phyloP scores from a whole-genome alignment of 1,284 basidiomycete genomes.

The Tilletia walkeri region DNA sequence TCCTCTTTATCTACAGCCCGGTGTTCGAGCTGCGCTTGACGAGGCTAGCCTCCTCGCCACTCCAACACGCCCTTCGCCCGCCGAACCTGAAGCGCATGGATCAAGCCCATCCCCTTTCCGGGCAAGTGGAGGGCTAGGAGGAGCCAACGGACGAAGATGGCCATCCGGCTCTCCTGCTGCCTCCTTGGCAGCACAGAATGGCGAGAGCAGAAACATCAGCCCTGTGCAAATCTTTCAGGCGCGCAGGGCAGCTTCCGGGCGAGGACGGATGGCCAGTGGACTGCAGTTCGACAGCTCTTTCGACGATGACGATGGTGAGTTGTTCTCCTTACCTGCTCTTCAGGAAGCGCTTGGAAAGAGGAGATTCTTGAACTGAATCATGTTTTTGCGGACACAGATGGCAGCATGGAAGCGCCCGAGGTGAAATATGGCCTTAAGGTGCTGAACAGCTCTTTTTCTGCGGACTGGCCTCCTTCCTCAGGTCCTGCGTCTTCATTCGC shows the following conservation, averaged over 20 bases:
- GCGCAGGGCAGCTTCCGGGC: constrained; percentile 7
- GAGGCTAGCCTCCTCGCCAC: neutral
- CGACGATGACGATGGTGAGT: constrained; percentile 15
- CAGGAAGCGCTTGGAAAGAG: neutral
- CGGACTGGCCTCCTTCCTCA: neutral
- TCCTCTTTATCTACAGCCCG: neutral
- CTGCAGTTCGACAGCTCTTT: constrained; percentile 14
- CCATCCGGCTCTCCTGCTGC: neutral
- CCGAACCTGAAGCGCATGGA: neutral
- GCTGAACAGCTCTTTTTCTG: constrained; percentile 10
- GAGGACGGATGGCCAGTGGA: neutral
- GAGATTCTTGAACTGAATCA: neutral
- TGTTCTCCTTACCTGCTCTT: neutral
- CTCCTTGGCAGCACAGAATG: neutral
- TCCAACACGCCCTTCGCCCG: neutral
- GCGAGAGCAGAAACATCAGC: neutral
- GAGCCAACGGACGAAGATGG: constrained; percentile 6
- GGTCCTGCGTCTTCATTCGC: no score
- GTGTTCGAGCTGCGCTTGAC: neutral
- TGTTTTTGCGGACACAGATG: neutral
- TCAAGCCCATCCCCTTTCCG: neutral
- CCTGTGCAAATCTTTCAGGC: constrained; percentile 8
- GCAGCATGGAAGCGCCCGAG: constrained; percentile 2
- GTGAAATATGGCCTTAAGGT: constrained; percentile 9
- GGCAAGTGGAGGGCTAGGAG: neutral